These are phyloP conservation scores for Thalassiosira pacifica DNA, from an alignment of 352 stramenopile genomes.

Conservation along the genomic window DNA sequence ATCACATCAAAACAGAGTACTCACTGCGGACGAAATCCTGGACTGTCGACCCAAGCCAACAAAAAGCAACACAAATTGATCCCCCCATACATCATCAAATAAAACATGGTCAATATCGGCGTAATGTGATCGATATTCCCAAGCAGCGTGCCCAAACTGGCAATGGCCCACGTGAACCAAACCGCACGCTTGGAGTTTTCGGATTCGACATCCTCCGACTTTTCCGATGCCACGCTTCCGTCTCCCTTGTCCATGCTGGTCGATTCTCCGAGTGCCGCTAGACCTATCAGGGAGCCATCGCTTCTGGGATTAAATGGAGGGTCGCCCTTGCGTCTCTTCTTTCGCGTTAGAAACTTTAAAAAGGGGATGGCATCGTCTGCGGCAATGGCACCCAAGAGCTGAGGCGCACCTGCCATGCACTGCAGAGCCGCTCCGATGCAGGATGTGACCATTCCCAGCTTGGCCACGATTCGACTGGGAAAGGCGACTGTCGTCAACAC, in stretches of 20 bases:
- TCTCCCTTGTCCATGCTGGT: conserved; percentile 28
- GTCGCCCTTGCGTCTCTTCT: conserved; percentile 49
- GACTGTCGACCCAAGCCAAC: conserved; percentile 76
- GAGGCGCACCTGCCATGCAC: conserved; percentile 82
- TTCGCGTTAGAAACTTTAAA: conserved; percentile 72
- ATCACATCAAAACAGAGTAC: conserved; percentile 15
- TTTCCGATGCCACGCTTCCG: conserved; percentile 22
- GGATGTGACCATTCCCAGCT: conserved; percentile 84
- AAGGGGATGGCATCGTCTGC: conserved; percentile 86
- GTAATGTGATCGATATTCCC: conserved; percentile 90
- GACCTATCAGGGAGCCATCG: not conserved
- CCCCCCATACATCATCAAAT: conserved; percentile 87
- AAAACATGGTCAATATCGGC: conserved; percentile 89
- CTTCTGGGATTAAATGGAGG: not conserved
- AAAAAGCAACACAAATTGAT: conserved; percentile 89
- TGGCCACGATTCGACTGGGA: conserved; percentile 81
- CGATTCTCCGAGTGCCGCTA: conserved; percentile 24
- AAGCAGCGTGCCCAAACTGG: conserved; percentile 78
- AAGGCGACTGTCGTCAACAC: conserved; percentile 84
- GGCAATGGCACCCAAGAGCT: conserved; percentile 85
- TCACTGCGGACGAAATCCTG: conserved; percentile 84
- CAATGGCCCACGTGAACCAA: conserved; percentile 83
- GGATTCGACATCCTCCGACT: conserved; percentile 40
- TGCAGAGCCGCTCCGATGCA: conserved; percentile 86
- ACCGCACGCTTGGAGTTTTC: conserved; percentile 69